These are phyloP conservation scores for Xylaria intraflava DNA, from an alignment of 495 filamentous ascomycete species.

Conservation along the genomic window DNA sequence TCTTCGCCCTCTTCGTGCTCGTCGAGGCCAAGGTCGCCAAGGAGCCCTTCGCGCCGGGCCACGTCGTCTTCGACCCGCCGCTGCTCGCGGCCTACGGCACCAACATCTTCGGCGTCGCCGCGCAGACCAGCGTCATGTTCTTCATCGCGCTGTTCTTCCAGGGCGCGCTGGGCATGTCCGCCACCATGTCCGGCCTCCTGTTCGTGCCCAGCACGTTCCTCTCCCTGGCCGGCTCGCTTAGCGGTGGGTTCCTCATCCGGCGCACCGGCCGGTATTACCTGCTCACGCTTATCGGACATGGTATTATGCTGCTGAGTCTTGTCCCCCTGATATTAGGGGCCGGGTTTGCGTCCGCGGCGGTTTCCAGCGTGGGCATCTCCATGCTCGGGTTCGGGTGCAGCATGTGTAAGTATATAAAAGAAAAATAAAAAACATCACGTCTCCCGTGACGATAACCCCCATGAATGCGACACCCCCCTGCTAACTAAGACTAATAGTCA, in stretches of 20 bases:
- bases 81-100: slow-evolving; percentile 63
- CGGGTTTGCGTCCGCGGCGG: slow-evolving; percentile 35
- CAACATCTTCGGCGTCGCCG: slow-evolving; percentile 71
- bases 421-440: background rate
- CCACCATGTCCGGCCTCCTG: slow-evolving; percentile 57
- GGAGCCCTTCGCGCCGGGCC: slow-evolving; percentile 74
- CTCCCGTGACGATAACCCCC: background rate
- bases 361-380: slow-evolving; percentile 51
- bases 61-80: slow-evolving; percentile 63
- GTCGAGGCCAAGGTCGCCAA: slow-evolving; percentile 66
- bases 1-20: slow-evolving; percentile 63
- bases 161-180: slow-evolving; percentile 59
- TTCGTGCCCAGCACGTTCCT: slow-evolving; percentile 61
- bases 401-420: slow-evolving; percentile 19
- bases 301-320: slow-evolving; percentile 44
- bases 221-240: slow-evolving; percentile 61
- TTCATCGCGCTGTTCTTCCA: slow-evolving; percentile 79
- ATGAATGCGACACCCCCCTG: background rate
- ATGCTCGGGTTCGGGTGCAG: slow-evolving; percentile 22
- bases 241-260: slow-evolving; percentile 65
- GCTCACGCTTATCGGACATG: slow-evolving; percentile 59
- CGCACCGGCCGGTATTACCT: slow-evolving; percentile 72
- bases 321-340: slow-evolving; percentile 54
- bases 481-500: slow-evolving; percentile 40
- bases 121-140: slow-evolving; percentile 60